These are phyloP conservation scores for Spongiforma sp. DNA, from an alignment of 1,284 basidiomycete species.

Conservation along the genomic window DNA sequence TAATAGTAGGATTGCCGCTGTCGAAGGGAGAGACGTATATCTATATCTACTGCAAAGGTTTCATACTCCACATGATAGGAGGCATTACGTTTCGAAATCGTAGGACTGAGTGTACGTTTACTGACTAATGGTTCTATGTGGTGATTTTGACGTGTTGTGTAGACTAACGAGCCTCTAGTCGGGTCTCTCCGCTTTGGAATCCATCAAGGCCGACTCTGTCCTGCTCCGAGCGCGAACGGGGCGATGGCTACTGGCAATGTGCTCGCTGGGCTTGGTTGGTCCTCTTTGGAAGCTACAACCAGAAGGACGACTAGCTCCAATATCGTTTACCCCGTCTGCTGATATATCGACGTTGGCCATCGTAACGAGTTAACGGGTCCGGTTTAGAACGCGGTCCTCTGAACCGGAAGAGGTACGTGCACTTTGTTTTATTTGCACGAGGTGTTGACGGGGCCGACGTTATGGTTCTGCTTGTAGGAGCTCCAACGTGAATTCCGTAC, in stretches of 20 bases:
- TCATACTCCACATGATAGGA: conserved; percentile 56
- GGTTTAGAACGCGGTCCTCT: no score
- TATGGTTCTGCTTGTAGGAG: conserved; percentile 57
- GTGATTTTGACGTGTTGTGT: conserved; percentile 40
- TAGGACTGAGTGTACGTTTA: conserved; percentile 74
- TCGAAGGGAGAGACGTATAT: conserved; percentile 90
- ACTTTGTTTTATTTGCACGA: no score
- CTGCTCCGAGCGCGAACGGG: no score
- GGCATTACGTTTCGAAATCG: conserved; percentile 91
- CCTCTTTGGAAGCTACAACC: no score
- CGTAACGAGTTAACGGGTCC: no score
- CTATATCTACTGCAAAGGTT: neutral
- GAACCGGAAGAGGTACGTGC: neutral
- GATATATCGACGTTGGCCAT: no score
- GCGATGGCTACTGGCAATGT: no score
- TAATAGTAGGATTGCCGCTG: conserved; percentile 88
- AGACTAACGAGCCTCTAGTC: conserved; percentile 72
- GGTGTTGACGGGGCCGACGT: no score
- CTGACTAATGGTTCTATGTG: neutral
- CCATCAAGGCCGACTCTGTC: conserved; percentile 26
- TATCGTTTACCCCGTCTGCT: no score
- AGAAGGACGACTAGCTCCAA: no score
- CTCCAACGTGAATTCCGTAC: conserved; percentile 92
- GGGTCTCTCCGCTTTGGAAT: conserved; percentile 69
- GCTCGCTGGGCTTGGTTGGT: no score